phyloP scores from a whole-genome alignment of 441 rosid species.

The Kokia cookei region DNA sequence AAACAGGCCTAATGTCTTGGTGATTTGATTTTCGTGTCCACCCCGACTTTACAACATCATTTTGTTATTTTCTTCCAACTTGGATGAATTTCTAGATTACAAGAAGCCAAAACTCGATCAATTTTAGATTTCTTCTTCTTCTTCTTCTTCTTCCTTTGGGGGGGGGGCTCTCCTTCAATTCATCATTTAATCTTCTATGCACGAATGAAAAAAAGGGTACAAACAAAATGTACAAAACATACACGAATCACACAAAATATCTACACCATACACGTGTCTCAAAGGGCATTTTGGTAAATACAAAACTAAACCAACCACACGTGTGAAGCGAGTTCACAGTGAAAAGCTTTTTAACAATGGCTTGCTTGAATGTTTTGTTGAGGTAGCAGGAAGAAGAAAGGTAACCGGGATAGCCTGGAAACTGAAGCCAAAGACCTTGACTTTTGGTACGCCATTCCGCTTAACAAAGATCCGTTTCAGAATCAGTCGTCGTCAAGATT shows the following conservation, averaged over 20 bases:
- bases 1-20: not conserved
- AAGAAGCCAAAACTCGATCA: not conserved
- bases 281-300: not conserved
- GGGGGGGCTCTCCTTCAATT: not conserved
- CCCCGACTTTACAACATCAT: not conserved
- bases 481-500: conserved; percentile 18
- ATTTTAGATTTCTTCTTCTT: not conserved
- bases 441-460: conserved; percentile 38
- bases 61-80: not conserved
- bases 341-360: not conserved
- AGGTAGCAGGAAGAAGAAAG: conserved; percentile 33
- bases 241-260: not conserved
- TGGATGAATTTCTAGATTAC: not conserved
- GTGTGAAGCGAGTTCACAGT: not conserved
- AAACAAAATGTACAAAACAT: no score
- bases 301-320: conserved; percentile 3
- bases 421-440: conserved; percentile 36
- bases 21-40: not conserved
- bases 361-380: not conserved
- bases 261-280: not conserved
- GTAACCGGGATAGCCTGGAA: conserved; percentile 20
- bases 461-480: conserved; percentile 28
- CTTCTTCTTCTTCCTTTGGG: not conserved
- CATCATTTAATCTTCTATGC: not conserved
- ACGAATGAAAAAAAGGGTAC: not conserved